A percentile compares a stretch with the other conserved stretches of the same genome.
These are phyloP conservation scores for Podospora australis DNA, from an alignment of 495 filamentous ascomycete genomes.

Conservation along the genomic window DNA sequence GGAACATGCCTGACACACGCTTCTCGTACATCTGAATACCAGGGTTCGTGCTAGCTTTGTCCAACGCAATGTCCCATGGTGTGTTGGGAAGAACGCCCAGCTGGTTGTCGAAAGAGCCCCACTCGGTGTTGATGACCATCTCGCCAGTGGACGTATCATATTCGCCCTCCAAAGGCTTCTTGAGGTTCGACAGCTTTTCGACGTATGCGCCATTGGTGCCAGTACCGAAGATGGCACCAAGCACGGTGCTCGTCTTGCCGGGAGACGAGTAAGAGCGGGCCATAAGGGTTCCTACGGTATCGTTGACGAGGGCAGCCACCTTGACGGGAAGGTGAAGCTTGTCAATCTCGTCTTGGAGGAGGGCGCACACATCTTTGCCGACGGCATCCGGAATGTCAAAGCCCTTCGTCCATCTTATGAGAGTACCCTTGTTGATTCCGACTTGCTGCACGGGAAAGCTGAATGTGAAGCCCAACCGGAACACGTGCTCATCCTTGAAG, in stretches of 20 bases:
- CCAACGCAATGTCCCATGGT: slow-evolving; percentile 70
- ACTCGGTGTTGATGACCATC: slow-evolving; percentile 98
- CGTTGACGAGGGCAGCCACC: slow-evolving; percentile 92
- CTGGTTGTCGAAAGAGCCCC: slow-evolving; percentile 96
- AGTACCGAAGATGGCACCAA: slow-evolving; percentile 92
- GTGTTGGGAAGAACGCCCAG: slow-evolving; percentile 82
- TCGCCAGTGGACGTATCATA: slow-evolving; percentile 80
- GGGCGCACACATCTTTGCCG: slow-evolving; percentile 86
- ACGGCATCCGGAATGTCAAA: slow-evolving; percentile 91
- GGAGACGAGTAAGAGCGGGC: slow-evolving; percentile 90
- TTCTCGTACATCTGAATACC: slow-evolving; percentile 99
- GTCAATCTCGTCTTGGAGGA: slow-evolving; percentile 90
- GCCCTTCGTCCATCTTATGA: slow-evolving; percentile 97
- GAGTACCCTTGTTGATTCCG: slow-evolving; percentile 85
- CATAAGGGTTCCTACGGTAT: slow-evolving; percentile 97
- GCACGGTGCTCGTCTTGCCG: slow-evolving; percentile 75
- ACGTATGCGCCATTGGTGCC: slow-evolving; percentile 95
- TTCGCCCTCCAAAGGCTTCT: slow-evolving; percentile 56
- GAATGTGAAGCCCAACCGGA: slow-evolving; percentile 94
- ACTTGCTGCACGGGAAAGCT: slow-evolving; percentile 92
- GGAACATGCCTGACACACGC: slow-evolving; percentile 95
- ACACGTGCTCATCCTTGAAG: slow-evolving; percentile 61
- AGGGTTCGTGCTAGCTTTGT: slow-evolving; percentile 78
- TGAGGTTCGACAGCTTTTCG: slow-evolving; percentile 63
- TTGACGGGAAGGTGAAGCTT: slow-evolving; percentile 78